phyloP scores from a whole-genome alignment of 495 filamentous ascomycete genomes.

The Xylaria intraflava region DNA sequence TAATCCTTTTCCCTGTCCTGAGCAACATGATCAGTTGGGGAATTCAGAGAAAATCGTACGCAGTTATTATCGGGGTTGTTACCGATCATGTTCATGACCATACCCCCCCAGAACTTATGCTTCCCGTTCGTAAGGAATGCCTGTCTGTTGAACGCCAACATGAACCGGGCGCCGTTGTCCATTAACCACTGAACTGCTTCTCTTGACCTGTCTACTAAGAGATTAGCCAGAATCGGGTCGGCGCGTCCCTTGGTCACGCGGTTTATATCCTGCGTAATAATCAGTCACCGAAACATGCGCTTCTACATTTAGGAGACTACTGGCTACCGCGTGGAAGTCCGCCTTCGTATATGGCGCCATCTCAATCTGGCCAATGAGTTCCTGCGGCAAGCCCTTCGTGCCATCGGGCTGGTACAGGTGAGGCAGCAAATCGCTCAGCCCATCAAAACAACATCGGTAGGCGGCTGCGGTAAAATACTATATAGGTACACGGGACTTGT shows the following conservation, averaged over 20 bases:
- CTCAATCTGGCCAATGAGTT: slow-evolving; percentile 37
- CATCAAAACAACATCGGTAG: slow-evolving; percentile 43
- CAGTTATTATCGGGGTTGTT: slow-evolving; percentile 18
- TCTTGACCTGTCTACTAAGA: slow-evolving; percentile 42
- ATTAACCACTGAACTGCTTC: slow-evolving; percentile 50
- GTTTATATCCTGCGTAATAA: slow-evolving; percentile 36
- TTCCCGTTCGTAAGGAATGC: slow-evolving; percentile 50
- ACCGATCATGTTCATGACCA: slow-evolving; percentile 50
- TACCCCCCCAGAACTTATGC: slow-evolving; percentile 56
- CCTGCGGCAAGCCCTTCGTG: slow-evolving; percentile 31
- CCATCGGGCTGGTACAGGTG: slow-evolving; percentile 22
- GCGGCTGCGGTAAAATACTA: slow-evolving; percentile 53
- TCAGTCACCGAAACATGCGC: no score
- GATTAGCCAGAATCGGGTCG: slow-evolving; percentile 35
- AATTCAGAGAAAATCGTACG: no score
- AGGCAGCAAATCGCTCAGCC: slow-evolving; percentile 40
- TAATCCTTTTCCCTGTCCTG: slow-evolving; percentile 46
- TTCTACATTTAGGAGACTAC: no score
- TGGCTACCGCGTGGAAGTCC: slow-evolving; percentile 22
- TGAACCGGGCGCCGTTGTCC: slow-evolving; percentile 45
- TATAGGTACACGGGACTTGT: no score
- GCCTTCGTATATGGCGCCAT: slow-evolving; percentile 24
- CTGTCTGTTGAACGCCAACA: slow-evolving; percentile 56
- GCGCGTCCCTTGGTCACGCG: slow-evolving; percentile 44
- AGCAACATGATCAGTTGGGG: neutral